Percentiles rank a stretch among this genome's conserved stretches.
phyloP scores from a whole-genome alignment of 1,284 basidiomycete species.

The Cryptococcus depauperatus region DNA sequence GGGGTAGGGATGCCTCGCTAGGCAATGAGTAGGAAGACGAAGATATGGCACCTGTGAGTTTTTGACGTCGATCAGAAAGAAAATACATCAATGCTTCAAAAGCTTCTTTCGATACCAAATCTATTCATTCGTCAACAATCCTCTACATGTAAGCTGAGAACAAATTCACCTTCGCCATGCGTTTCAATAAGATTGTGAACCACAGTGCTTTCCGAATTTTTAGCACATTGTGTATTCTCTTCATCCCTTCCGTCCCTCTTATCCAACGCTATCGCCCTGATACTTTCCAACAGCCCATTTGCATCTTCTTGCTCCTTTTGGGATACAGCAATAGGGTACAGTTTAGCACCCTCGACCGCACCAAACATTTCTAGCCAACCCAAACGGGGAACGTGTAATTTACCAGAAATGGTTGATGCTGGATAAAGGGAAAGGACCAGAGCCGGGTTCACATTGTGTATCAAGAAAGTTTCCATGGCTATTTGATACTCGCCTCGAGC shows the following conservation, averaged over 20 bases:
- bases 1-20: conserved; percentile 28
- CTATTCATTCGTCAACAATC: too few species aligned
- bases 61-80: conserved; percentile 76
- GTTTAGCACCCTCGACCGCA: conserved; percentile 51
- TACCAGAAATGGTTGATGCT: conserved; percentile 62
- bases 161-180: too few species aligned
- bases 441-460: conserved; percentile 83
- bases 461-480: conserved; percentile 80
- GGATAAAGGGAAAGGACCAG: conserved; percentile 89
- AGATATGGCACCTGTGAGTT: conserved; percentile 65
- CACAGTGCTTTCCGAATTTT: too few species aligned
- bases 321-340: conserved; percentile 26
- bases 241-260: conserved; percentile 9
- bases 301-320: conserved; percentile 18
- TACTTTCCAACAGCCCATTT: conserved; percentile 25
- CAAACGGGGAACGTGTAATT: conserved; percentile 57
- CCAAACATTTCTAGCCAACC: conserved; percentile 84
- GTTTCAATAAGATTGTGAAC: too few species aligned
- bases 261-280: conserved; percentile 30
- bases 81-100: conserved; percentile 49
- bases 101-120: conserved; percentile 34
- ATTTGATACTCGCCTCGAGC: conserved; percentile 43
- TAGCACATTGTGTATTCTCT: too few species aligned
- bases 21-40: conserved; percentile 60
- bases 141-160: too few species aligned